Conservation (phyloP, 768 basidiomycete genomes). For the Leccinum incarnatum region DNA sequence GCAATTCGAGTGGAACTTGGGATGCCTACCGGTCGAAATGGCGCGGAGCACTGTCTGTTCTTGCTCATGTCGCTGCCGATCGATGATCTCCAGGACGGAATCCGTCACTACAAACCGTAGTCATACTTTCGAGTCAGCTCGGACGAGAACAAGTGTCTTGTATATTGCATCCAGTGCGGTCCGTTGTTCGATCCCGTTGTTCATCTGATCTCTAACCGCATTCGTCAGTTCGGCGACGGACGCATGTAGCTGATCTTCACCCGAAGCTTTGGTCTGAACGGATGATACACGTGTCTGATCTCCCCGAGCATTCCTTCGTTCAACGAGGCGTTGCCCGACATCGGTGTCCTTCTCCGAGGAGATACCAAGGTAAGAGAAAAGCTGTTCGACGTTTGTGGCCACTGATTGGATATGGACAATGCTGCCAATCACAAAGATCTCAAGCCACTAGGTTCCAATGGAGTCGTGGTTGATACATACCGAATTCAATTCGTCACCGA, state of each 20-base stretch:
- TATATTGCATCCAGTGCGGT: slow-evolving; percentile 35
- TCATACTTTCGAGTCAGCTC: slow-evolving; percentile 7
- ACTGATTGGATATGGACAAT: slow-evolving; percentile 67
- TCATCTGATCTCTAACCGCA: slow-evolving; percentile 42
- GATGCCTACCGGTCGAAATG: slow-evolving; percentile 57
- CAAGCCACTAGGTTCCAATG: slow-evolving; percentile 61
- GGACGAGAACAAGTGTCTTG: slow-evolving; percentile 7
- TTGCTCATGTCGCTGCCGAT: slow-evolving; percentile 70
- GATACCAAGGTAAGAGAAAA: slow-evolving; percentile 54
- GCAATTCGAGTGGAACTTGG: not conserved
- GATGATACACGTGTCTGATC: slow-evolving; percentile 35
- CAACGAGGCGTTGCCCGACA: slow-evolving; percentile 7
- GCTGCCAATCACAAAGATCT: slow-evolving; percentile 76
- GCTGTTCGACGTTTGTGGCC: slow-evolving; percentile 54
- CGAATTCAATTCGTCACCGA: slow-evolving; percentile 30
- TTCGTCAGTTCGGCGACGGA: slow-evolving; percentile 37
- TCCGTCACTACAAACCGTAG: slow-evolving; percentile 45
- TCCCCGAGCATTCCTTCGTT: slow-evolving; percentile 32
- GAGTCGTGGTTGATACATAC: slow-evolving; percentile 37
- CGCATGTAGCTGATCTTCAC: slow-evolving; percentile 30
- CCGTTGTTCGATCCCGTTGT: slow-evolving; percentile 38
- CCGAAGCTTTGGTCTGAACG: slow-evolving; percentile 31
- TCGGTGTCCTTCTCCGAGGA: slow-evolving; percentile 18
- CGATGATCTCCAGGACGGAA: slow-evolving; percentile 58
- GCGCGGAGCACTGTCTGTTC: slow-evolving; percentile 59